Evolutionary conservation across 192 early-diverging fungal species (phyloP).

Genomic region (Kickxella alabastrina): DNA sequence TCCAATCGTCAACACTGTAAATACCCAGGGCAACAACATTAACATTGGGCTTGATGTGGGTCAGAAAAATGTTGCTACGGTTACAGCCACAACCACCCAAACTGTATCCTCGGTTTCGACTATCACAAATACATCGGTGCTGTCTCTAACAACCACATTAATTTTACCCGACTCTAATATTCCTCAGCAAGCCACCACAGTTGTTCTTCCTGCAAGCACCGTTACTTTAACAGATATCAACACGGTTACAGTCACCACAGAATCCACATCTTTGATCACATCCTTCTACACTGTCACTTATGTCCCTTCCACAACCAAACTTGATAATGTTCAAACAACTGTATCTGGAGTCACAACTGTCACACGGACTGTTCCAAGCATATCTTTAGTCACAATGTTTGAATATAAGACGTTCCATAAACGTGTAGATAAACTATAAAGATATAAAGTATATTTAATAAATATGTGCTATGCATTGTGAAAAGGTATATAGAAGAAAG

Average conservation of each 20-base stretch:
- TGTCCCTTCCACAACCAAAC: background rate
- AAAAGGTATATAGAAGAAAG: too few species aligned
- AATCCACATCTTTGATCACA: background rate
- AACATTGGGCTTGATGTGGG: constrained; percentile 3
- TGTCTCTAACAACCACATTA: background rate
- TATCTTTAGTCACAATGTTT: background rate
- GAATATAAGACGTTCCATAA: too few species aligned
- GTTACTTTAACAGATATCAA: background rate
- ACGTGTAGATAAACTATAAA: too few species aligned
- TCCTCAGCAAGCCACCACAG: background rate
- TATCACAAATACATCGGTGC: background rate
- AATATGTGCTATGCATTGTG: too few species aligned
- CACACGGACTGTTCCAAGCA: background rate
- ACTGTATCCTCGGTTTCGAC: background rate
- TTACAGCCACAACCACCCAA: background rate
- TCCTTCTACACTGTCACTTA: background rate
- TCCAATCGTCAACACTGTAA: background rate
- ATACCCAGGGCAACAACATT: background rate
- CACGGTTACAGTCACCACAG: constrained; percentile 1
- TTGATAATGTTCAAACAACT: background rate
- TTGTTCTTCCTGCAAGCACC: background rate
- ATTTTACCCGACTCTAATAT: background rate
- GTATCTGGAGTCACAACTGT: background rate
- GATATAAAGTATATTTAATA: too few species aligned
- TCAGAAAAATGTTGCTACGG: background rate